Conservation (phyloP, 2,329 filamentous ascomycete species). For the Cladosporium sp. region DNA sequence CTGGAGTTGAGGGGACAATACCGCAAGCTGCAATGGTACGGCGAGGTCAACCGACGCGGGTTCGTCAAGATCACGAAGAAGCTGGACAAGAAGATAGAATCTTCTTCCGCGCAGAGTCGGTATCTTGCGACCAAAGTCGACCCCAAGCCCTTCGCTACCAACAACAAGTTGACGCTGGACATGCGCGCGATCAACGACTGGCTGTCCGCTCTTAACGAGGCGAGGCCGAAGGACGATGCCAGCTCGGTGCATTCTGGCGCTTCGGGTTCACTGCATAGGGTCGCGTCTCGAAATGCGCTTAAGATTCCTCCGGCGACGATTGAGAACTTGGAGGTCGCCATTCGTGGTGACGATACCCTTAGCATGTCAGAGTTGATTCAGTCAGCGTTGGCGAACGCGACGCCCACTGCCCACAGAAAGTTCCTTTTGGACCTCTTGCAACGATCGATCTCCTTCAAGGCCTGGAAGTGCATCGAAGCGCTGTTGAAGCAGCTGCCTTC, state of each 20-base stretch:
- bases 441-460: slow-evolving; percentile 64
- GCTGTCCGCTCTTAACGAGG: slow-evolving; percentile 75
- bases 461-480: slow-evolving; percentile 62
- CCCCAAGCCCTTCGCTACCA: slow-evolving; percentile 79
- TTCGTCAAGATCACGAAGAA: slow-evolving; percentile 99
- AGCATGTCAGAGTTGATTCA: slow-evolving; percentile 50
- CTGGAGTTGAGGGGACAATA: slow-evolving; percentile 82
- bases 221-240: slow-evolving; percentile 68
- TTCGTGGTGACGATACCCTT: slow-evolving; percentile 60
- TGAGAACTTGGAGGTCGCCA: slow-evolving; percentile 65
- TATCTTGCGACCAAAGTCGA: slow-evolving; percentile 91
- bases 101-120: slow-evolving; percentile 65
- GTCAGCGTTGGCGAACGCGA: slow-evolving; percentile 15
- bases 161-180: slow-evolving; percentile 50
- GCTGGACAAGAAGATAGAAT: slow-evolving; percentile 85
- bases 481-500: slow-evolving; percentile 63
- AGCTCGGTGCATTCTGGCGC: slow-evolving; percentile 58
- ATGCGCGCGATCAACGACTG: slow-evolving; percentile 78
- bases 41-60: slow-evolving; percentile 88
- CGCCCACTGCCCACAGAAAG: slow-evolving; percentile 37
- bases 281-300: slow-evolving; percentile 67
- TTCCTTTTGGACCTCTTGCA: slow-evolving; percentile 77
- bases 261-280: slow-evolving; percentile 65
- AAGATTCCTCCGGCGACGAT: slow-evolving; percentile 63
- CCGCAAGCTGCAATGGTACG: slow-evolving; percentile 94